Conservation (phyloP, 1,284 basidiomycete species). For the Naganishia cerealis region DNA sequence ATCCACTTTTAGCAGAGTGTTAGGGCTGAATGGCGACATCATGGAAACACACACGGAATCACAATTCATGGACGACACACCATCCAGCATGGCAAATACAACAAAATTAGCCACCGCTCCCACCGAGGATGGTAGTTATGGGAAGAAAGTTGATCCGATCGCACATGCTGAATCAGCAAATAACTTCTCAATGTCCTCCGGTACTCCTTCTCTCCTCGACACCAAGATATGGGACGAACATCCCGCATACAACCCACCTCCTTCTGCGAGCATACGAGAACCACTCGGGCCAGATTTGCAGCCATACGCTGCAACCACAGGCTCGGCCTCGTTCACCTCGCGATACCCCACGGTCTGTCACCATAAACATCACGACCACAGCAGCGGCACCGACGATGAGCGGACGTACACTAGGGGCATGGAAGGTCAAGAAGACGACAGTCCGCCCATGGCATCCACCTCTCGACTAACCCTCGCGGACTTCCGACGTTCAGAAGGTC, state of each 20-base stretch:
- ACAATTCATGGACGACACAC: slow-evolving; percentile 1
- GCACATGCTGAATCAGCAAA: background rate
- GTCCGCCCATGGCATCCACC: slow-evolving; percentile 43
- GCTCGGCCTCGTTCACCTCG: slow-evolving; percentile 4
- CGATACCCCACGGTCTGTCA: slow-evolving; percentile 26
- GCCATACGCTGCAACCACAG: slow-evolving; percentile 17
- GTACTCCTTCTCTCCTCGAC: slow-evolving; percentile 25
- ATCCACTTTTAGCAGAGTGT: background rate
- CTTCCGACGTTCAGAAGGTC: slow-evolving; percentile 50
- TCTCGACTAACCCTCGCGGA: slow-evolving; percentile 43
- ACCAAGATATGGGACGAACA: slow-evolving; percentile 28
- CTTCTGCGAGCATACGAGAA: slow-evolving; percentile 25
- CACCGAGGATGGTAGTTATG: background rate
- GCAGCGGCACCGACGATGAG: slow-evolving; percentile 1
- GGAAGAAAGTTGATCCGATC: background rate
- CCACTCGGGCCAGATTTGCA: slow-evolving; percentile 33
- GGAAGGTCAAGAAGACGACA: background rate
- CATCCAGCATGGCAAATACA: slow-evolving; percentile 13
- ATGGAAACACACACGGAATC: slow-evolving; percentile 10
- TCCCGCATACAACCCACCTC: slow-evolving; percentile 22
- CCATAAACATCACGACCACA: slow-evolving; percentile 14
- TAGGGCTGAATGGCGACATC: slow-evolving; percentile 27
- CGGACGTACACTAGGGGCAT: slow-evolving; percentile 4
- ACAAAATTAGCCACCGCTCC: background rate
- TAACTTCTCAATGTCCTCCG: background rate